Evolutionary conservation across 2,329 filamentous ascomycete genomes (phyloP), one percentile per base, ranked within the genome.

Genomic region (Penicillium sp.): DNA sequence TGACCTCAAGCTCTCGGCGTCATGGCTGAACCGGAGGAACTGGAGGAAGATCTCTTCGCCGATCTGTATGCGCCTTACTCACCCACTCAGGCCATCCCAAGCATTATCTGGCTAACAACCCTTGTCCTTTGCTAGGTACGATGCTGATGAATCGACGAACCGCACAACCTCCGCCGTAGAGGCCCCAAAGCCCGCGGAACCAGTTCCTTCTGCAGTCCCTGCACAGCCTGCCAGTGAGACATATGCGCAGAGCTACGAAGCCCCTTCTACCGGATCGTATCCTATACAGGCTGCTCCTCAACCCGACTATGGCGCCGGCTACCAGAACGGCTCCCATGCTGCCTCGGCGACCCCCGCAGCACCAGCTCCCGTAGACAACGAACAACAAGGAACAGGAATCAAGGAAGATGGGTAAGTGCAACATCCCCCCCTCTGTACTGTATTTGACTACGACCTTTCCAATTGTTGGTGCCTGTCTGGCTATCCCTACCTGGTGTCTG

Each of bases 41-140:
- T 88, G 54, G 89, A 95, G 56, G 90, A 95, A 61, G 89, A 95
- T 77, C 86, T 95, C 69, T 95, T 95, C 69, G 89, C 89, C 58
- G 90, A 95, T 71, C 80, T 95, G 89, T 95, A 75, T 71, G 87
- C 37, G 23, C 36, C 29, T 35, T 34, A 33, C 26, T 29, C 13
- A 16, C 1, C 27, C 15, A 10, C 11, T 19, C 31, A 25, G 29
- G 35, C 48, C 45, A 35, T 38, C 11, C 13, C 4, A 7, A 15
- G 15, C n/a, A n/a, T n/a, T n/a, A 26, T 7, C 35, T 32, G 42
- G 43, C 36, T 55, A 27, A 51, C 20, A 6, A 18, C 13, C 31
- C n/a, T 30, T 17, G 21, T 40, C 36, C 7, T 34, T 36, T 23
- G 13, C 25, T 48, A 85, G 83, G 45, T 85, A 86, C 59, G 81